phyloP scores from a whole-genome alignment of 2,329 filamentous ascomycete species.

The Pestalotiopsis sp. region DNA sequence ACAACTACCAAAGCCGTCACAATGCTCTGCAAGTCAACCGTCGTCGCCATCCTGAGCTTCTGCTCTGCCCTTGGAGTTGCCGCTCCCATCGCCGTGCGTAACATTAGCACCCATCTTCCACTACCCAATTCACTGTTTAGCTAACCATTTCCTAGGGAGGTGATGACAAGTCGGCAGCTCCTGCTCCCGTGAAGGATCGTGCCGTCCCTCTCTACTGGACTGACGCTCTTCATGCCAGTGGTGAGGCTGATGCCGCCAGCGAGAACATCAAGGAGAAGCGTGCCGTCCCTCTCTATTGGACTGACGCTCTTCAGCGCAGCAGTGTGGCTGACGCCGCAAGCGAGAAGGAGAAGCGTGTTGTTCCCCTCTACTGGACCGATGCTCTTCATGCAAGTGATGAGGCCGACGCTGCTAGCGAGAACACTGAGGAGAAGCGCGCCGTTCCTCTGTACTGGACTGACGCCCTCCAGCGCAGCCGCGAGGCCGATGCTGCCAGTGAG shows the following conservation, averaged over 20 bases:
- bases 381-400: not conserved
- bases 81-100: not conserved
- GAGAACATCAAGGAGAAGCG: not conserved
- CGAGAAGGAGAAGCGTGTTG: not conserved
- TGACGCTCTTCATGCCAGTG: not conserved
- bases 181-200: not conserved
- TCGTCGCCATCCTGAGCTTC: not conserved
- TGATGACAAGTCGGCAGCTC: not conserved
- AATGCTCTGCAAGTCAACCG: constrained; percentile 1
- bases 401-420: not conserved
- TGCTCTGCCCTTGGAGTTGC: constrained; percentile 1
- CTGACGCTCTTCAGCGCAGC: not conserved
- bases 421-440: not conserved
- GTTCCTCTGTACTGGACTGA: not conserved
- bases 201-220: not conserved
- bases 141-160: not conserved
- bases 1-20: not conserved
- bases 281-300: not conserved
- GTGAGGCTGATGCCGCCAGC: not conserved
- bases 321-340: not conserved
- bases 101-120: not conserved
- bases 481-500: not conserved
- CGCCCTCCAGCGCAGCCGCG: not conserved
- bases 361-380: not conserved
- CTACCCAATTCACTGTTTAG: not conserved